A percentile compares a stretch with the other conserved stretches of the same genome.
Conservation (phyloP, 192 early-diverging fungal genomes). For the Linnemannia schmuckeri region DNA sequence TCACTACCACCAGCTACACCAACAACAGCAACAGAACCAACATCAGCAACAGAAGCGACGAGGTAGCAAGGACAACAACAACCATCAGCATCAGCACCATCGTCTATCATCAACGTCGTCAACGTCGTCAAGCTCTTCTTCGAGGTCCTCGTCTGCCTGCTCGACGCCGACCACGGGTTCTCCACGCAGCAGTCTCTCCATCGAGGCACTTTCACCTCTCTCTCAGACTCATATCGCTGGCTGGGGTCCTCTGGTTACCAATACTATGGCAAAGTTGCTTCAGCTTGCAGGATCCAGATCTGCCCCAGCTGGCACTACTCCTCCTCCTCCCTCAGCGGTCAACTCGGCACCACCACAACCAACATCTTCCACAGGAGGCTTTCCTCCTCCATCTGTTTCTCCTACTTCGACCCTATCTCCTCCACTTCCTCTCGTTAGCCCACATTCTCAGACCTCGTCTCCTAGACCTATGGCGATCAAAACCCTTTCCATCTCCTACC, state of each 20-base stretch:
- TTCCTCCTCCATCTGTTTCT: not conserved
- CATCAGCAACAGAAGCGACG: not conserved
- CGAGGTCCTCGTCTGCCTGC: not conserved
- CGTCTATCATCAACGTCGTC: conserved; percentile 2
- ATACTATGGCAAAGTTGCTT: not conserved
- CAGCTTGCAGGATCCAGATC: not conserved
- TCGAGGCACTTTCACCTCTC: not conserved
- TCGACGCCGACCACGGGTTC: not conserved
- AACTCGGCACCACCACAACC: not conserved
- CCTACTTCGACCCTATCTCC: not conserved
- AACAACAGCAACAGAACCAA: not conserved
- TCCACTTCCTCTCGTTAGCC: not conserved
- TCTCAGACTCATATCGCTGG: not conserved
- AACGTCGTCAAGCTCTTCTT: not conserved
- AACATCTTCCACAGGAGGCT: too few species aligned
- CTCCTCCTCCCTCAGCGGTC: not conserved
- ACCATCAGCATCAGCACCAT: not conserved
- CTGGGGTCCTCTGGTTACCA: not conserved
- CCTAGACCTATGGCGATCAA: not conserved
- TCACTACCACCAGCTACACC: not conserved
- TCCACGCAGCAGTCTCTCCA: not conserved
- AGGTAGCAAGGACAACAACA: not conserved
- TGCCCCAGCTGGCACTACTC: not conserved
- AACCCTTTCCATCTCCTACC: conserved; percentile 34
- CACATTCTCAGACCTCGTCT: not conserved